Evolutionary conservation across 129 eudicot genomes (phyloP).

Genomic region (Pseudognaphalium luteoalbum): DNA sequence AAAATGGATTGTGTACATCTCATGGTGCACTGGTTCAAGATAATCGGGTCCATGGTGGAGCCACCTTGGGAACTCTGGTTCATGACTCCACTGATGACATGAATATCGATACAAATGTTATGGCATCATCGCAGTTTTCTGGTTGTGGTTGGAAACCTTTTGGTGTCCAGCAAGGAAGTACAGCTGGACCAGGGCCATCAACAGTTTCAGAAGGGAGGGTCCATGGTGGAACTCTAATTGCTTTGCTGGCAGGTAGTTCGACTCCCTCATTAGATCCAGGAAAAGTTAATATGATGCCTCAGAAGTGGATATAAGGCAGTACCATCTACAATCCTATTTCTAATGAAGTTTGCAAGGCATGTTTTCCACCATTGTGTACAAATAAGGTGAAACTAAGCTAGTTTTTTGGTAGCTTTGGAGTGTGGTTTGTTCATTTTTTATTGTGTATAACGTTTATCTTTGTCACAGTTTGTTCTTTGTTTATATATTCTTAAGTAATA

Average conservation of each 20-base stretch:
- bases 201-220: conserved; percentile 69
- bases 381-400: conserved; percentile 28
- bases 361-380: conserved; percentile 12
- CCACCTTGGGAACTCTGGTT: conserved; percentile 33
- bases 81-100: conserved; percentile 34
- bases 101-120: conserved; percentile 1
- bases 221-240: conserved; percentile 75
- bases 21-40: conserved; percentile 45
- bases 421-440: conserved; percentile 10
- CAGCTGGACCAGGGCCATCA: conserved; percentile 6
- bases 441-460: conserved; percentile 7
- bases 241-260: conserved; percentile 38
- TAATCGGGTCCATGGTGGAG: conserved; percentile 26
- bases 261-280: conserved; percentile 30
- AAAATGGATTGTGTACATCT: conserved; percentile 65
- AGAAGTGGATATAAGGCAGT: conserved; percentile 48
- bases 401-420: not conserved
- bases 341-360: not conserved
- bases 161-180: not conserved
- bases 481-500: not conserved
- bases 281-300: conserved; percentile 37
- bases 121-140: not conserved
- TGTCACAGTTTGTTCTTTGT: conserved; percentile 13
- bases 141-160: conserved; percentile 1
- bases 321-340: conserved; percentile 3